Percentiles rank a stretch among this genome's conserved stretches.
These are phyloP conservation scores for Myriosclerotinia scirpicola DNA, from an alignment of 2,329 filamentous ascomycete genomes.

Conservation along the genomic window DNA sequence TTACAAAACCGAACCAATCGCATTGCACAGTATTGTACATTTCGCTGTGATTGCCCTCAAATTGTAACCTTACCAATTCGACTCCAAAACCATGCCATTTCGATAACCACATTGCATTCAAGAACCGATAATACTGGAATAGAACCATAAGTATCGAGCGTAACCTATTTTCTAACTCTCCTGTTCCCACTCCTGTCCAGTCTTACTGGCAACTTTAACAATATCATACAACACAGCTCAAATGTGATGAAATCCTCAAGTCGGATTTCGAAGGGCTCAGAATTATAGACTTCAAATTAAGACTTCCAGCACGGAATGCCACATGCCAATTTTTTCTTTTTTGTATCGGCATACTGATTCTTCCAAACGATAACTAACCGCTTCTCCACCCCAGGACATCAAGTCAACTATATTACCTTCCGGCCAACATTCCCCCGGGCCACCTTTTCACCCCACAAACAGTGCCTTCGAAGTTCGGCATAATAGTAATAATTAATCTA, in stretches of 20 bases:
- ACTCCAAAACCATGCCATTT: background rate
- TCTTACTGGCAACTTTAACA: background rate
- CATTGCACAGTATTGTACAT: too few species aligned
- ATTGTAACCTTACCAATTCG: background rate
- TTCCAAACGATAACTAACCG: too few species aligned
- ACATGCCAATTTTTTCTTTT: background rate
- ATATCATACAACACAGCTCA: too few species aligned
- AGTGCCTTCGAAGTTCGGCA: too few species aligned
- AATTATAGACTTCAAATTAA: background rate
- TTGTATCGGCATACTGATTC: background rate
- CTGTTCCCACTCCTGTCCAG: too few species aligned
- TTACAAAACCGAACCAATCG: too few species aligned
- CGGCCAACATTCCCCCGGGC: too few species aligned
- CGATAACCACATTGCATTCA: background rate
- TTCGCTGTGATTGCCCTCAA: background rate
- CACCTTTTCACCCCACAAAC: too few species aligned
- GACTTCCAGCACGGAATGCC: background rate
- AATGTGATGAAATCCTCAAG: background rate
- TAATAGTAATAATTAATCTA: too few species aligned
- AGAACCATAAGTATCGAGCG: background rate
- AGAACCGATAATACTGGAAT: background rate
- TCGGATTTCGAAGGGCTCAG: background rate
- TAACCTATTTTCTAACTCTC: background rate
- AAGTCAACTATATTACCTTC: too few species aligned
- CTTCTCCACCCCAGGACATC: too few species aligned